Conservation (phyloP, 2,329 filamentous ascomycete species). For the Pyricularia pennisetigena region DNA sequence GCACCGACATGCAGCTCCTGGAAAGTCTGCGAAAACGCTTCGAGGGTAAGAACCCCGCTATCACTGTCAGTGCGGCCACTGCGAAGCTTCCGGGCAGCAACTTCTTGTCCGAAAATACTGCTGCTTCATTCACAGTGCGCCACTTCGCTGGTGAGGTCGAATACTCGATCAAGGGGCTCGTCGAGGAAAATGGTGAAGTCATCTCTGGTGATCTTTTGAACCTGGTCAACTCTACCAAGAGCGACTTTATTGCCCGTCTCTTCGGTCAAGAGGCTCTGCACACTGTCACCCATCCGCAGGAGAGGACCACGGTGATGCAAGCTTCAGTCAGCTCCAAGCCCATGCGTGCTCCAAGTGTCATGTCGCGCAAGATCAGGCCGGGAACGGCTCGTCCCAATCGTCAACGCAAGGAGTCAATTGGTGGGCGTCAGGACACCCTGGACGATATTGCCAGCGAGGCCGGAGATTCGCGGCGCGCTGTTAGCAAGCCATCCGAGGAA, state of each 20-base stretch:
- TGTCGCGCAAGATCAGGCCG: constrained; percentile 62
- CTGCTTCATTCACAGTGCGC: constrained; percentile 78
- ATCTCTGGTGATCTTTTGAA: constrained; percentile 96
- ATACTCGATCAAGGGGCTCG: constrained; percentile 74
- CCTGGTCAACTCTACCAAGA: constrained; percentile 79
- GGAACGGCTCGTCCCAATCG: constrained; percentile 20
- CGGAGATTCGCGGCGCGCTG: constrained; percentile 28
- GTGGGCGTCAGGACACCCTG: constrained; percentile 24
- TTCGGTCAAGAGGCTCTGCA: constrained; percentile 95
- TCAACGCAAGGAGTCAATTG: constrained; percentile 22
- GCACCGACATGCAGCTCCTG: constrained; percentile 80
- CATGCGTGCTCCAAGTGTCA: constrained; percentile 84
- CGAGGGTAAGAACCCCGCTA: constrained; percentile 86
- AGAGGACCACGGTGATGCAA: constrained; percentile 85
- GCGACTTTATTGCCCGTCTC: constrained; percentile 76
- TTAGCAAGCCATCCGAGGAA: constrained; percentile 49
- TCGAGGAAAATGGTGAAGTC: constrained; percentile 93
- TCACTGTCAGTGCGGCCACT: constrained; percentile 65
- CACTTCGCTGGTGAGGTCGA: constrained; percentile 97
- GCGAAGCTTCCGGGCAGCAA: constrained; percentile 79
- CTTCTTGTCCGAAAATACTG: constrained; percentile 72
- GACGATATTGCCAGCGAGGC: constrained; percentile 37
- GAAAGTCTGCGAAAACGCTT: constrained; percentile 90
- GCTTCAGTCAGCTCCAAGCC: constrained; percentile 95
- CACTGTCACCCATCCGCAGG: constrained; percentile 86